Evolutionary conservation across 129 eudicot genomes (phyloP), one percentile per base, ranked within the genome.

Genomic region (Flaveria brownii): DNA sequence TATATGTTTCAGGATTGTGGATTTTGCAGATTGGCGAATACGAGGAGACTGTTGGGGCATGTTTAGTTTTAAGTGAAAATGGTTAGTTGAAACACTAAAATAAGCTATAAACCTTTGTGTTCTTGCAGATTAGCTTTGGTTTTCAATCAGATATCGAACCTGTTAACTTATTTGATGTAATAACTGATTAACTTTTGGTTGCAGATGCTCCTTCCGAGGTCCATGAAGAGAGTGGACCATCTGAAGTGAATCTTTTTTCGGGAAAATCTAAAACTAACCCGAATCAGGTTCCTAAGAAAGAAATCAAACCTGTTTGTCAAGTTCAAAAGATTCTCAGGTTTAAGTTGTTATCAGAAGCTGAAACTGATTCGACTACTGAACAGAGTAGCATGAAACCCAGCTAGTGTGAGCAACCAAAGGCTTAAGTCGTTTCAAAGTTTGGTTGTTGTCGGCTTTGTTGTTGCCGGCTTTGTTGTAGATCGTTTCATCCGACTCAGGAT

Each of bases 1-100:
- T 3, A 23, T 45, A 73, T 66, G 23, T 66, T 65, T 17, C 15
- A 33, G 11, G 57, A 9, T 49, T 5, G 2, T 73, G 81, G 39
- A 60, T 52, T 72, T 72, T 70, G 73, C 88, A 92, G 97, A 87
- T 92, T 69, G 97, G 96, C 12, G 88, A 89, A 73, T 92, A 93
- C 26, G 90, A 82, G 69, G 97, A 94, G 82, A 94, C 96, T 49
- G 54, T 88, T 59, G 98, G 98, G 60, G 83, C 96, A 41, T 88
- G 96, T 84, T 51, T 91, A 14, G 87, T 91, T 77, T 87, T 91
- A 70, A 77, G 76, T 70, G 96, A 93, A 84, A 80, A 73, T 55
- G 97, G 98, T 91, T 68, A 85, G 91, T 66, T 65, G n/a, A 63
- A 49, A 65, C 30, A 61, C 23, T 4, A 1, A 18, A 65, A 22